Conservation (phyloP, 2,329 filamentous ascomycete genomes). For the Drechmeria coniospora region DNA sequence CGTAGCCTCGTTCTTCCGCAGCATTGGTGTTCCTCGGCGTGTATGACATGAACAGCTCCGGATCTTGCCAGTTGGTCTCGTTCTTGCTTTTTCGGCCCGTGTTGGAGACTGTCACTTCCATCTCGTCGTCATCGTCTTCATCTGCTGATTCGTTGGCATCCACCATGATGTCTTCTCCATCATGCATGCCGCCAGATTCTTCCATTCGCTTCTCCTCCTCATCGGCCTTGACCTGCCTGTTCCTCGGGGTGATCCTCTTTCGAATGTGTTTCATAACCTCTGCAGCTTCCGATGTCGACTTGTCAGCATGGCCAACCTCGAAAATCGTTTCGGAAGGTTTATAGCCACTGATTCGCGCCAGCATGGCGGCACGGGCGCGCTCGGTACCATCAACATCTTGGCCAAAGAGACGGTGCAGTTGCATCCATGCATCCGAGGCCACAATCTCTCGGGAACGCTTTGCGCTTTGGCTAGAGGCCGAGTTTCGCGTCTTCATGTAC, state of each 20-base stretch:
- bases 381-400: constrained; percentile 50
- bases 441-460: constrained; percentile 72
- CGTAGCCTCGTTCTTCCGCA: constrained; percentile 83
- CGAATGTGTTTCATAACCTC: constrained; percentile 62
- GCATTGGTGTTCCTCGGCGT: constrained; percentile 65
- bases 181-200: constrained; percentile 15
- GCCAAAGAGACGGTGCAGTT: constrained; percentile 69
- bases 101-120: constrained; percentile 58
- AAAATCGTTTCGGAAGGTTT: constrained; percentile 92
- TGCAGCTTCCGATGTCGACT: constrained; percentile 48
- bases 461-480: constrained; percentile 79
- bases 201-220: constrained; percentile 23
- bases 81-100: constrained; percentile 31
- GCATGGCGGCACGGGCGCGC: constrained; percentile 66
- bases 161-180: too few species aligned
- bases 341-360: constrained; percentile 77
- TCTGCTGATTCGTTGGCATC: constrained; percentile 32
- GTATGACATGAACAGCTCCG: constrained; percentile 94
- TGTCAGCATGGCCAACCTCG: constrained; percentile 66
- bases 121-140: constrained; percentile 44
- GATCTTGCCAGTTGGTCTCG: constrained; percentile 58
- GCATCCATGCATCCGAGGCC: constrained; percentile 51
- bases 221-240: constrained; percentile 16
- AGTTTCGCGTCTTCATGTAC: constrained; percentile 78
- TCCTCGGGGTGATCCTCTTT: constrained; percentile 50